Evolutionary conservation across 257 asterid species (phyloP), one percentile per base, ranked within the genome.

Genomic region (Paulownia fortunei): DNA sequence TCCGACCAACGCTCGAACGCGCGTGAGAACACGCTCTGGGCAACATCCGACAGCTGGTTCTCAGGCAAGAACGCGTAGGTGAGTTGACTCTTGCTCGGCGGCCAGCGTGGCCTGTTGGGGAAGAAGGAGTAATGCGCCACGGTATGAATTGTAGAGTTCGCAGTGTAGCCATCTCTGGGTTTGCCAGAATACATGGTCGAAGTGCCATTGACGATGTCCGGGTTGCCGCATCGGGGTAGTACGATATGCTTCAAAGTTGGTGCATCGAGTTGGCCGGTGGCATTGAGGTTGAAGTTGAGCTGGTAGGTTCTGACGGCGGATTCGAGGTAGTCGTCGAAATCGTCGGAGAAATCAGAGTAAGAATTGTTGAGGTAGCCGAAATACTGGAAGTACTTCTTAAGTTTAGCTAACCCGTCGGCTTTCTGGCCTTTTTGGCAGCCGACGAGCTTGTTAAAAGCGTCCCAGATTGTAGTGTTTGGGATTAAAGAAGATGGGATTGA

Each of bases 1-100:
- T 86, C 98, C 72, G 98, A 85, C 98, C 98, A 94, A 59, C 98
- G 84, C 23, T 84, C 87, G 69, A 94, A 94, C 2, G 98, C 98
- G 18, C 85, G 86, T 11, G 84, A 24, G 82, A 92, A 92, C 77
- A 87, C 87, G 68, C 69, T 37, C 59, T 69, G 37, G 0, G 86
- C 92, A 2, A 0, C 32, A 1, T 47, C 84, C 4, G 87, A 24
- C 42, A 92, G 78, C 73, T 54, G 81, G 36, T 90, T 90, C 71
- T 51, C 89, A 27, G 92, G 87, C 18, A 0, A 5, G 73, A 92
- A 94, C 5, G 97, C 95, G 86, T 94, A 94, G 23, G 89, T 88
- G 37, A 94, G 82, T 32, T 76, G 61, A 2, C 74, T 72, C 82
- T 76, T 84, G 15, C 87, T 37, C 55, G 79, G 56, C 73, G 97